Evolutionary conservation across 1,284 basidiomycete species (phyloP), one percentile per base, ranked within the genome.

Genomic region (Ganoderma leucocontextum): DNA sequence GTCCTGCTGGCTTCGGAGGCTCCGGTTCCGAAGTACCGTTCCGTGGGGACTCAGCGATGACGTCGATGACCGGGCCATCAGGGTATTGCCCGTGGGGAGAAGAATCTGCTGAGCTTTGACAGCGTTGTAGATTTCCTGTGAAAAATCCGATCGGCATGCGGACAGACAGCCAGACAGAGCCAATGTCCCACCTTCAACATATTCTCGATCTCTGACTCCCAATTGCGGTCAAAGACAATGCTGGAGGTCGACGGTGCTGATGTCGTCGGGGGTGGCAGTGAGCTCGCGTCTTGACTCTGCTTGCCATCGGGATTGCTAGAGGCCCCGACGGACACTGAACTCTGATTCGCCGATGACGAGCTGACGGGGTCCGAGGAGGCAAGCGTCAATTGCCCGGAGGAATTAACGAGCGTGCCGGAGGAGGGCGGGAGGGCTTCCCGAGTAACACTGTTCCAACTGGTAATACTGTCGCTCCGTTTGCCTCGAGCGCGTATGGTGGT

Each of bases 101-200:
- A 97, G 82, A 71, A 99, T 98, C 74, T 96, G 95, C 73, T 97
- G 94, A 58, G 84, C 87, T 81, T 97, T 96, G 80, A 99, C 91
- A 13, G 95, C 91, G 69, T 87, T 87, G 83, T 97, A 99, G 85
- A 99, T 98, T 76, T 99, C 97, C 92, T 96, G 52, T 60, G 33
- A 25, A 63, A 29, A 17, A 36, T 25, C 17, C 2, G 19, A 17
- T 38, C n/a, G 55, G 29, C 49, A 53, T 15, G 13, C 4, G 7
- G 12, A 17, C 10, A 10, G 60, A 60, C 53, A 65, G 52, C 52
- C 53, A 62, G 58, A 33, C 38, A 33, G 17, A 17, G 8, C 29
- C n/a, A 15, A 60, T 49, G 60, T 75, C 82, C 55, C 66, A 94
- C 94, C 87, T 95, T 96, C 71, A 99, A 86, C 69, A 95, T 78